These are phyloP conservation scores for Trypanosoma brucei DNA, from an alignment of 208 protist species.

Conservation along the genomic window DNA sequence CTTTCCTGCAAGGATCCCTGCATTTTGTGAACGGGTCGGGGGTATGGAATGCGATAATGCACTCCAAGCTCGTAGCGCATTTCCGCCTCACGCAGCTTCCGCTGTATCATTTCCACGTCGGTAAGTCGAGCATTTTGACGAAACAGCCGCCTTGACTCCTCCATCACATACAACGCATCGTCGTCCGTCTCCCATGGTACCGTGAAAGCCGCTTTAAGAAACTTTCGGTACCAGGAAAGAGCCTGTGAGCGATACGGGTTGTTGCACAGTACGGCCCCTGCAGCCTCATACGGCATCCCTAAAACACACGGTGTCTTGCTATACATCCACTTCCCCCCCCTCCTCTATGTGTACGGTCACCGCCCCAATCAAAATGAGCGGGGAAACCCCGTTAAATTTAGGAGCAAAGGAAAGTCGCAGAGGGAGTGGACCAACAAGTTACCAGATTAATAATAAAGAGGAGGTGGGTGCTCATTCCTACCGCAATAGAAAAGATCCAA, in stretches of 20 bases:
- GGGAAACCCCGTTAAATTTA: too few relatives aligned
- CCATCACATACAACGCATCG: constrained; percentile 82
- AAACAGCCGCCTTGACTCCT: constrained; percentile 78
- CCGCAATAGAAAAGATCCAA: too few relatives aligned
- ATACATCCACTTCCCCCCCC: too few relatives aligned
- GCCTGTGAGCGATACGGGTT: constrained; percentile 67
- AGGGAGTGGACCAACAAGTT: too few relatives aligned
- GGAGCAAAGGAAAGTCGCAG: too few relatives aligned
- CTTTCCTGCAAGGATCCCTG: constrained; percentile 78
- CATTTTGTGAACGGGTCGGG: constrained; percentile 71
- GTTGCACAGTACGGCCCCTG: constrained; percentile 21
- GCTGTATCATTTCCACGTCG: constrained; percentile 53
- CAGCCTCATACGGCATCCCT: constrained; percentile 10
- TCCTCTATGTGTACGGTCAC: too few relatives aligned
- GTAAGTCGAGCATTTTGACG: constrained; percentile 51
- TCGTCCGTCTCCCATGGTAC: constrained; percentile 79
- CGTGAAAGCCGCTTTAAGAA: constrained; percentile 72
- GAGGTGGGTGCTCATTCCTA: too few relatives aligned
- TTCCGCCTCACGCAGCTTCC: constrained; percentile 86
- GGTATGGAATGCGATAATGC: constrained; percentile 87
- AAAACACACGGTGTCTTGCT: too few relatives aligned
- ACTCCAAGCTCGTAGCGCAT: constrained; percentile 84
- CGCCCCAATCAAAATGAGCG: too few relatives aligned
- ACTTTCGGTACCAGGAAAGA: constrained; percentile 81
- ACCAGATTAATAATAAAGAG: too few relatives aligned